Evolutionary conservation across 225 moss, liverwort and hornwort species (phyloP), one percentile per base, ranked within the genome.

Genomic region (Rhytidiadelphus loreus): DNA sequence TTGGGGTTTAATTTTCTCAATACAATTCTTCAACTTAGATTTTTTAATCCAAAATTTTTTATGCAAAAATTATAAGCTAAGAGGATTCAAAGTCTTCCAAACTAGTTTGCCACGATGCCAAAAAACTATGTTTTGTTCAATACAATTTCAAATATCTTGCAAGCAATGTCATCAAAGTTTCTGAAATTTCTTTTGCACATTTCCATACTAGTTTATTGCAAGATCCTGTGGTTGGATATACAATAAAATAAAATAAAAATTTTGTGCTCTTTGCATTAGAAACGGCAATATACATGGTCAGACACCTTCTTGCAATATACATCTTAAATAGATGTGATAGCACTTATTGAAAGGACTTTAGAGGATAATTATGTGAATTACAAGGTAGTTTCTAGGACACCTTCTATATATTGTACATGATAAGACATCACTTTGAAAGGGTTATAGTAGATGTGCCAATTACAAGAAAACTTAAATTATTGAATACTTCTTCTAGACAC

Each of bases 21-120:
- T 0, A 26, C 9, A 9, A 71, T 9, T 26, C 6, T 9, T 72
- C 6, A 6, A 6, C 2, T 3, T 6, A 2, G 0, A 1, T 15
- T 8, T 9, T 28, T 44, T 16, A 6, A 72, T 29, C 28, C 44
- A 28, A 72, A 72, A 44, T 10, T 3, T 17, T 0, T 9, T 28
- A 9, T 28, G 3, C 43, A 72, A 72, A 26, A 44, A 16, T 17
- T 44, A 13, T 29, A 17, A 46, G 17, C 6, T 16, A 0, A 41
- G 29, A 73, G 3, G 3, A 73, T 29, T 73, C 17, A 73, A 72
- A 72, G 29, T 6, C 11, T 28, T 44, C 9, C 14, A 69, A 14
- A 70, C 3, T 70, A 41, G 8, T 24, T 70, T n/a, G 68, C 22
- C 2, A 12, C 4, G 0, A 7, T 68, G 22, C 22, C n/a, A 22